Base-by-base conservation (phyloP, 805 yeast species). In the Nakazawaea populi region DNA sequence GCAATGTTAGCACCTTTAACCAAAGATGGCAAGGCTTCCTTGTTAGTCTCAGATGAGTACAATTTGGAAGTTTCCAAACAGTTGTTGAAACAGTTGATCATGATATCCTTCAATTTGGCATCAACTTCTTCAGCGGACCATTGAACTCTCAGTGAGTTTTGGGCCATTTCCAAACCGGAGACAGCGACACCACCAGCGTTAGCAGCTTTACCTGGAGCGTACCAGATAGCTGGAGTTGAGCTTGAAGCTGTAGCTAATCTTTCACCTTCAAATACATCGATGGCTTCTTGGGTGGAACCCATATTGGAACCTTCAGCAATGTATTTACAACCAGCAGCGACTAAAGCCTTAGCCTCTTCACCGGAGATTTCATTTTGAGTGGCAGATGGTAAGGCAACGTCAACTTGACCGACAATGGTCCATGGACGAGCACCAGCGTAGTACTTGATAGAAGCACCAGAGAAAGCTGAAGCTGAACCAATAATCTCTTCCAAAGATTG, bases 141-240 rank as follows among this genome's bases (percentile, higher is more conserved):
- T 60, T 75, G 72, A 59, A 83, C 82, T 79, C 97, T 87, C 70
- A 87, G 95, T 53, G 97, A 89, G 88, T 92, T 94, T 79, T 92
- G 99, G 58, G 98, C 97, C 99, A 92, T 94, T 80, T 92, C 99
- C 60, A 92, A 81, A 68, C 97, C 98, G 54, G 97, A 89, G 53
- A 91, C 97, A 53, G 97, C 96, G 63, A 92, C 99, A 84, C 99
- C 99, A 77, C 98, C 99, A 77, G 95, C 87, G 84, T 92, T 92
- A 66, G 97, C 92, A 62, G 97, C 97, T 83, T 92, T 92, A 75
- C 97, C 98, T 69, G 97, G 97, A 65, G 96, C 98, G 76, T 91
- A 92, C 99, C 99, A 92, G 73, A 90, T 88, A 55, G 82, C 75
- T 61, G 70, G 72, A 52, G 75, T 59, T 53, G 73, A 65, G 44